Percentiles rank a stretch among this genome's conserved stretches.
Evolutionary conservation across 495 filamentous ascomycete species (phyloP).

Genomic region (Trypethelium eluteriae): DNA sequence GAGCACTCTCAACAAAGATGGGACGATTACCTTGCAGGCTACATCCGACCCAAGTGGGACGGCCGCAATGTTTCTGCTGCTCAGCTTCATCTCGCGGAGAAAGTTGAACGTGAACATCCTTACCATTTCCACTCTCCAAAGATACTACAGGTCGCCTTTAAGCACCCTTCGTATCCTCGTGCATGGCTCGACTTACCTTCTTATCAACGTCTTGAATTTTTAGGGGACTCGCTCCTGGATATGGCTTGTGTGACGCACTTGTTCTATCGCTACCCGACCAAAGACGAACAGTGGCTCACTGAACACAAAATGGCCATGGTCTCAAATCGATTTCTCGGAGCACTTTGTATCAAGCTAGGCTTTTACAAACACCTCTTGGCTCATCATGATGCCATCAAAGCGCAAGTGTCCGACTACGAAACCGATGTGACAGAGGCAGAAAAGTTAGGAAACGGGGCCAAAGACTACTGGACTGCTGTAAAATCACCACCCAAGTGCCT

Average conservation of each 20-base stretch:
- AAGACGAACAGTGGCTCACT: slow-evolving; percentile 93
- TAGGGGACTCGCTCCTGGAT: slow-evolving; percentile 85
- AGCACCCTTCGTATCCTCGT: slow-evolving; percentile 72
- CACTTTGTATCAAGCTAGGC: slow-evolving; percentile 64
- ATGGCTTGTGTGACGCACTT: slow-evolving; percentile 77
- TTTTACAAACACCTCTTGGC: slow-evolving; percentile 68
- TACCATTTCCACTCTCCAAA: slow-evolving; percentile 78
- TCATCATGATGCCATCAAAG: slow-evolving; percentile 50
- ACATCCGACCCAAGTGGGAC: slow-evolving; percentile 68
- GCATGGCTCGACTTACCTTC: slow-evolving; percentile 69
- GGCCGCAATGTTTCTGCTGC: slow-evolving; percentile 46
- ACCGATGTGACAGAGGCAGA: slow-evolving; percentile 56
- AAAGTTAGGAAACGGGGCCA: slow-evolving; percentile 45
- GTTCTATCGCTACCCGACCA: slow-evolving; percentile 64
- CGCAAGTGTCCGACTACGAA: slow-evolving; percentile 62
- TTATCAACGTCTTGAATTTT: slow-evolving; percentile 89
- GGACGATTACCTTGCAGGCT: slow-evolving; percentile 63
- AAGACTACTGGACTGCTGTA: slow-evolving; percentile 70
- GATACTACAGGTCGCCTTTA: slow-evolving; percentile 76
- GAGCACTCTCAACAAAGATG: slow-evolving; percentile 63
- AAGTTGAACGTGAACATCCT: slow-evolving; percentile 58
- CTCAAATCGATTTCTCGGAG: slow-evolving; percentile 89
- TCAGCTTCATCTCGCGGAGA: slow-evolving; percentile 57
- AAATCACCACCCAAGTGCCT: slow-evolving; percentile 75
- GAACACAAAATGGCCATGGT: slow-evolving; percentile 99